A percentile compares a stretch with the other conserved stretches of the same genome.
Evolutionary conservation across 768 basidiomycete genomes (phyloP).

Genomic region (Macrolepiota dolichaula): DNA sequence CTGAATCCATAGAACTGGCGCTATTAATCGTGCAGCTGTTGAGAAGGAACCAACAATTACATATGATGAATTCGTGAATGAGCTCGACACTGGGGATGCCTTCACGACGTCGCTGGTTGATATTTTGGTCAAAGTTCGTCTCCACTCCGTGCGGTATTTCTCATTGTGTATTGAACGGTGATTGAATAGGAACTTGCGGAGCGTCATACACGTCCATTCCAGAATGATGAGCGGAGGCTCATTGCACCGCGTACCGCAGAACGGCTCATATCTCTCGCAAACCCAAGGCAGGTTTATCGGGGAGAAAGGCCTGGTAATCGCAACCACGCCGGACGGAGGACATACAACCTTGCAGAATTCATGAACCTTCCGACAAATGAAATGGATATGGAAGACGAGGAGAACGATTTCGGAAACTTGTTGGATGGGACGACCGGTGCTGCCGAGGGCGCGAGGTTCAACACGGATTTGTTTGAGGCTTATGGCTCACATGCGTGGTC

Average conservation of each 20-base stretch:
- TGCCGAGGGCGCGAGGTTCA: conserved; percentile 54
- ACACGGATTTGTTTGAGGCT: conserved; percentile 64
- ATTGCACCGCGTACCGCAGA: conserved; percentile 69
- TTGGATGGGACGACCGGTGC: conserved; percentile 32
- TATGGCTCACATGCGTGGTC: conserved; percentile 32
- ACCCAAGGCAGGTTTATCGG: conserved; percentile 51
- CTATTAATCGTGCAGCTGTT: conserved; percentile 64
- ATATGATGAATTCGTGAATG: conserved; percentile 74
- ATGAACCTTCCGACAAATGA: conserved; percentile 50
- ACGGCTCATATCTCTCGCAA: conserved; percentile 55
- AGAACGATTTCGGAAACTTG: conserved; percentile 55
- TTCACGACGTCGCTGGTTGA: conserved; percentile 77
- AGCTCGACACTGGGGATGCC: conserved; percentile 75
- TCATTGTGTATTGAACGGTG: not conserved
- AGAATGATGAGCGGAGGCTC: conserved; percentile 50
- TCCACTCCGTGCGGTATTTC: not conserved
- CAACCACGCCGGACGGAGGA: conserved; percentile 32
- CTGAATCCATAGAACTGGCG: conserved; percentile 51
- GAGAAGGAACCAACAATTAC: conserved; percentile 69
- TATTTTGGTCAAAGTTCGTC: conserved; percentile 70
- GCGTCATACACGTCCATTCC: conserved; percentile 48
- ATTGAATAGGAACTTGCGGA: conserved; percentile 69
- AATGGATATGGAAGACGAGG: conserved; percentile 67
- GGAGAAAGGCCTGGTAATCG: conserved; percentile 27
- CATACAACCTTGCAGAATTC: conserved; percentile 48